Evolutionary conservation across 83 land plant genomes (phyloP).

Genomic region (Picea mariana): DNA sequence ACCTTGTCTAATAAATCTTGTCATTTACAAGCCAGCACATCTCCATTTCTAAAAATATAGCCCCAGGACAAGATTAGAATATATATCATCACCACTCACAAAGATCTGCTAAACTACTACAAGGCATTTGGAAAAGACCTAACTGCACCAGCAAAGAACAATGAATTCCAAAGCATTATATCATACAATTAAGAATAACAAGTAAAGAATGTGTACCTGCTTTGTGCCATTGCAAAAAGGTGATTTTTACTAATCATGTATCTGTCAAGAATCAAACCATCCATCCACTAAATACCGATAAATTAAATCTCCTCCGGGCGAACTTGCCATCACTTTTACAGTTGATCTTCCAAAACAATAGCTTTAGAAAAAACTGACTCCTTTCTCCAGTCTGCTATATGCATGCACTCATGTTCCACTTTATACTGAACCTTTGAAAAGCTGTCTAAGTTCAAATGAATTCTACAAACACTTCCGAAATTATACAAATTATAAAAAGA

Average conservation of each 20-base stretch:
- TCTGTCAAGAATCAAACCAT: not conserved
- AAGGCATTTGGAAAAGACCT: not conserved
- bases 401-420: constrained; percentile 9
- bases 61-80: too few relatives aligned
- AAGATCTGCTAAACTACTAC: not conserved
- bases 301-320: constrained; percentile 1
- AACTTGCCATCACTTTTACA: constrained; percentile 8
- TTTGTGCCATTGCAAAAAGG: not conserved
- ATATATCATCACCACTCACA: not conserved
- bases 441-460: not conserved
- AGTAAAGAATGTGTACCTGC: constrained; percentile 16
- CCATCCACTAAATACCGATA: constrained; percentile 11
- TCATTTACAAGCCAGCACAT: not conserved
- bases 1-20: not conserved
- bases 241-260: not conserved
- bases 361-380: constrained; percentile 1
- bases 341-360: not conserved
- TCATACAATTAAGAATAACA: constrained; percentile 4
- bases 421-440: constrained; percentile 12
- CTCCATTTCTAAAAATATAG: constrained; percentile 4
- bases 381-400: not conserved
- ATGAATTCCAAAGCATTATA: not conserved
- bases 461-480: constrained; percentile 10
- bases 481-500: not conserved
- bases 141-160: not conserved